Conservation (phyloP, 352 stramenopile genomes). For the Globisporangium paddicum region DNA sequence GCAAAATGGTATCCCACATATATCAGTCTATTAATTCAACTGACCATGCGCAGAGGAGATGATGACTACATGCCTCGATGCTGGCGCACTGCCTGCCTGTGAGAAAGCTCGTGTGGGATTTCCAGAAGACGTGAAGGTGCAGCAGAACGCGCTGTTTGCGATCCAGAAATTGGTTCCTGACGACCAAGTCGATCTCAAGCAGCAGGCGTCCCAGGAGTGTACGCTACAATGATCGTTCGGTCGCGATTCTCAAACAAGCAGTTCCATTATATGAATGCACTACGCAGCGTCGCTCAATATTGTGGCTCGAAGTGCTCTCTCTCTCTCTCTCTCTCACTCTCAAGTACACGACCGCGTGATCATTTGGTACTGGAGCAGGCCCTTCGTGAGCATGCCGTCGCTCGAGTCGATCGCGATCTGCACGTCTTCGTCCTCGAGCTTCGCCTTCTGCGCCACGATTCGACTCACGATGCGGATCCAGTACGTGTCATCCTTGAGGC, state of each 20-base stretch:
- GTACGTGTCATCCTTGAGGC: conserved; percentile 5
- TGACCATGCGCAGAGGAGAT: conserved; percentile 28
- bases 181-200: conserved; percentile 5
- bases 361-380: conserved; percentile 24
- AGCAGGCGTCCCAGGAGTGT: conserved; percentile 2
- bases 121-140: conserved; percentile 35
- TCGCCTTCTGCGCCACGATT: conserved; percentile 18
- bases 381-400: conserved; percentile 19
- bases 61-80: conserved; percentile 39
- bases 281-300: not conserved
- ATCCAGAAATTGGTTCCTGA: conserved; percentile 33
- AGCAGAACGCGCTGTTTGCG: conserved; percentile 42
- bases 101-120: conserved; percentile 52
- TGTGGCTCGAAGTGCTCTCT: not conserved
- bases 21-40: not conserved
- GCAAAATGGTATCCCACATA: not conserved
- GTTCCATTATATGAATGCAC: not conserved
- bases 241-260: not conserved
- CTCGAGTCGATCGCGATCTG: conserved; percentile 27
- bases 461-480: conserved; percentile 25
- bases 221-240: conserved; percentile 7
- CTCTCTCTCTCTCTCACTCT: not conserved
- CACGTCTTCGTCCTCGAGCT: conserved; percentile 17
- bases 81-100: conserved; percentile 37
- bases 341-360: conserved; percentile 16